A percentile compares a stretch with the other conserved stretches of the same genome.
Conservation (phyloP, 164 flowering plant genomes). For the Amborella trichopoda region DNA sequence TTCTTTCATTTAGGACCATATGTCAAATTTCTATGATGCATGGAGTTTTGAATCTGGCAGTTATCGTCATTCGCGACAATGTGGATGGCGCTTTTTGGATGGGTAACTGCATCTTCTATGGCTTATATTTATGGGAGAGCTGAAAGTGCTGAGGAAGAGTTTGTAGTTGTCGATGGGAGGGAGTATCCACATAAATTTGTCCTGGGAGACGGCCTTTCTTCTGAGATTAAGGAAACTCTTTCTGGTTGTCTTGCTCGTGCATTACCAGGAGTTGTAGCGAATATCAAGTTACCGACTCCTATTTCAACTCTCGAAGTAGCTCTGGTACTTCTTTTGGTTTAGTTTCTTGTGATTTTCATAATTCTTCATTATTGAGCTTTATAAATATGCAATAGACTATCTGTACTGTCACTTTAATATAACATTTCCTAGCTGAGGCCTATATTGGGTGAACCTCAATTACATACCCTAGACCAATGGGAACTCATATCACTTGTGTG, state of each 20-base stretch:
- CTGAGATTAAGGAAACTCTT: slow-evolving; percentile 70
- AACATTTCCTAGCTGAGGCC: too few relatives aligned
- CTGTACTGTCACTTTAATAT: too few relatives aligned
- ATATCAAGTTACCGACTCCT: slow-evolving; percentile 49
- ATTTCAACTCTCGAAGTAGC: slow-evolving; percentile 54
- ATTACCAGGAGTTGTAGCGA: slow-evolving; percentile 48
- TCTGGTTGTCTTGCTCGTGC: slow-evolving; percentile 64
- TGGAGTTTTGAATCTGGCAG: too few relatives aligned
- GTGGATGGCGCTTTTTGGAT: slow-evolving; percentile 76
- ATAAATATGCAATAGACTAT: too few relatives aligned
- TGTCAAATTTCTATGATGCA: too few relatives aligned
- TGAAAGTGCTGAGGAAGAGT: slow-evolving; percentile 56
- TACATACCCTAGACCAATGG: too few relatives aligned
- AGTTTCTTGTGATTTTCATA: too few relatives aligned
- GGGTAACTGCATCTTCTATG: slow-evolving; percentile 82
- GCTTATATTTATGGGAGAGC: slow-evolving; percentile 81
- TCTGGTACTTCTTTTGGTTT: too few relatives aligned
- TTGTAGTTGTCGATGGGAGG: slow-evolving; percentile 49
- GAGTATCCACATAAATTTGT: slow-evolving; percentile 54
- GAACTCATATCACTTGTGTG: too few relatives aligned
- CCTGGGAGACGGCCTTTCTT: slow-evolving; percentile 57
- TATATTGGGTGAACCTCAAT: too few relatives aligned
- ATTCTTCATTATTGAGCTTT: too few relatives aligned
- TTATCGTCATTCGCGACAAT: slow-evolving; percentile 79
- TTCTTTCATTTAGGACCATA: background rate